Conservation (phyloP, 768 basidiomycete genomes). For the Lentinula boryana region DNA sequence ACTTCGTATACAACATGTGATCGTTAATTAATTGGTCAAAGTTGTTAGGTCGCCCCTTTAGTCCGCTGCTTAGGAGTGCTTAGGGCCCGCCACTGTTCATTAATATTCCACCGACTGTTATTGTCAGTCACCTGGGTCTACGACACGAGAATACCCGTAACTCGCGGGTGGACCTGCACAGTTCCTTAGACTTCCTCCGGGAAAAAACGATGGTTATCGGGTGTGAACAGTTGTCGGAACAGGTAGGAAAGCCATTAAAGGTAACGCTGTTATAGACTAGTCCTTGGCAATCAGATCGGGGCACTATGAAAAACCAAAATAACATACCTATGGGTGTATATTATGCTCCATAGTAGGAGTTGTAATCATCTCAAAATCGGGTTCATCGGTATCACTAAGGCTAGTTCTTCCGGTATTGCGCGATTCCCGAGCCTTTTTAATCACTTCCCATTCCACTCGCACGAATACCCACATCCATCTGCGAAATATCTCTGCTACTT, state of each 20-base stretch:
- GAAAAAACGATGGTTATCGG: neutral
- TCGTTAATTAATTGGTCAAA: neutral
- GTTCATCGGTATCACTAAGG: constrained; percentile 24
- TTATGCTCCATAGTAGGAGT: constrained; percentile 20
- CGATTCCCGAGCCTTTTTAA: constrained; percentile 44
- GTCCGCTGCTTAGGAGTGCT: neutral
- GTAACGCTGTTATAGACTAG: neutral
- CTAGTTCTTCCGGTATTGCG: constrained; percentile 9
- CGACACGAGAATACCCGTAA: neutral
- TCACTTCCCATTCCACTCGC: constrained; percentile 93
- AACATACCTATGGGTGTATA: constrained; percentile 6
- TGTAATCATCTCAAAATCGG: constrained; percentile 35
- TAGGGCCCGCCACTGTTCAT: neutral
- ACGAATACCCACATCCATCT: constrained; percentile 99
- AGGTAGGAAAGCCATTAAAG: neutral
- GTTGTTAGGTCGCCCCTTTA: neutral
- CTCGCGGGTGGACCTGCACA: neutral
- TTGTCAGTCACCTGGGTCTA: neutral
- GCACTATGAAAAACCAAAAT: constrained; percentile 7
- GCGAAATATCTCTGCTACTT: constrained; percentile 82
- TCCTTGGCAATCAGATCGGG: neutral
- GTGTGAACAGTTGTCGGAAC: neutral
- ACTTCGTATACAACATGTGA: neutral
- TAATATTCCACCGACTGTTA: neutral
- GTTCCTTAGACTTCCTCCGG: neutral